Evolutionary conservation across 441 rosid genomes (phyloP), one percentile per base, ranked within the genome.

Genomic region (Mallotus repandus): DNA sequence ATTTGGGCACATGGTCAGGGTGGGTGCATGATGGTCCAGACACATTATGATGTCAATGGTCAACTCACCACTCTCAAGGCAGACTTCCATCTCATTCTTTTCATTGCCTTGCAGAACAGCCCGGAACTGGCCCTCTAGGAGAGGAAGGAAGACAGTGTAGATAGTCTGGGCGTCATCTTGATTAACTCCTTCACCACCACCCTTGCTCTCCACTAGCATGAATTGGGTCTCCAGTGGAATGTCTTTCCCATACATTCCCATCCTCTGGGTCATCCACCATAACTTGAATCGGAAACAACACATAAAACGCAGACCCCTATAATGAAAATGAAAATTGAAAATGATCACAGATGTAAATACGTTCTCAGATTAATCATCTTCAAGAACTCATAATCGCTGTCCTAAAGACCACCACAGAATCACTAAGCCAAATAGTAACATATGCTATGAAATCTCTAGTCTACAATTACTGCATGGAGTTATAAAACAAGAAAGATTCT

Each of bases 251-350:
- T 84, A 84, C 19, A 72, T 87, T 56, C 98, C 99, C 99, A 92
- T 95, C 70, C 98, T 89, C 81, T 92, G 99, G n/a, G 98, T 95
- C 99, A 92, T 95, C 99, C 99, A 95, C 99, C 99, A 92, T 68
- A 92, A 81, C 71, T 92, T 95, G 85, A 95, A 95, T 15, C 99
- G 94, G 87, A 95, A 95, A 72, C 86, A 87, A 41, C 98, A 89
- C 90, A 91, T 70, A 55, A 92, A 89, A 12, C 89, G 94, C 58
- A 88, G 87, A 79, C 84, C 94, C 88, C 99, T 95, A 82, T 68
- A 43, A 6, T 25, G 77, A 41, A 78, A 73, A 63, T 5, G 12
- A 55, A 2, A 77, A 61, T 53, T 43, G 32, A 29, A 29, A 29
- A 29, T 29, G 32, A 29, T 29, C 32, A 25, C 29, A 25, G 29